Evolutionary conservation across 805 yeast genomes (phyloP).

Genomic region (Kockiozyma suomiensis): DNA sequence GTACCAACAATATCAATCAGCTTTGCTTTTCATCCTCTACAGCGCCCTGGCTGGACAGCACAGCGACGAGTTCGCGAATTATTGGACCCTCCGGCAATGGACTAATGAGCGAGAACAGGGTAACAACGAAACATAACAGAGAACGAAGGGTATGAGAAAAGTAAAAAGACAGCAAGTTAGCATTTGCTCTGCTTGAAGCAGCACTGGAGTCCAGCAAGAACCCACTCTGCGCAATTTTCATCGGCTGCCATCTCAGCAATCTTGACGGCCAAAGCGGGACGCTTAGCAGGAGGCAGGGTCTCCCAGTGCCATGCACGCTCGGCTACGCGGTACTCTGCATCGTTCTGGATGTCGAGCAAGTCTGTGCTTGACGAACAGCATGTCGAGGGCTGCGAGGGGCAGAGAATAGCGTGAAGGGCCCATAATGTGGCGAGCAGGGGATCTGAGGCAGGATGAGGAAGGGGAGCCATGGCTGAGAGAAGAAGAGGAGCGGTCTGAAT

Average conservation of each 20-base stretch:
- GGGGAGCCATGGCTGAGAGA: background rate
- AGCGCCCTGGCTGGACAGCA: constrained; percentile 2
- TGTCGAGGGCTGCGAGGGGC: background rate
- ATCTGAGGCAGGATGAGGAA: constrained; percentile 1
- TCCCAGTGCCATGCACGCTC: constrained; percentile 17
- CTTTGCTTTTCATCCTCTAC: background rate
- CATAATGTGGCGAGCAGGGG: background rate
- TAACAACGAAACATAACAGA: too few species aligned
- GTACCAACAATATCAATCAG: constrained; percentile 4
- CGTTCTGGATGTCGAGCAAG: constrained; percentile 1
- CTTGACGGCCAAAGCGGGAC: background rate
- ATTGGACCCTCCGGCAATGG: too few species aligned
- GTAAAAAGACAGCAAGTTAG: too few species aligned
- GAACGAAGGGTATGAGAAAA: too few species aligned
- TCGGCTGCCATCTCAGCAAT: background rate
- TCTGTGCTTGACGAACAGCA: background rate
- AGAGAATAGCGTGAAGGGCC: constrained; percentile 2
- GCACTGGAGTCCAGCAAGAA: constrained; percentile 6
- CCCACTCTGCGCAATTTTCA: background rate
- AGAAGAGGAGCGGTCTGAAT: too few species aligned
- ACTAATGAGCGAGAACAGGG: too few species aligned
- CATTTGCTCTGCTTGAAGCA: constrained; percentile 2
- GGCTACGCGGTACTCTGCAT: constrained; percentile 2
- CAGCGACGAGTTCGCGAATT: too few species aligned
- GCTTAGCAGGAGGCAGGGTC: background rate